Evolutionary conservation across 2,329 filamentous ascomycete genomes (phyloP).

Genomic region (Pyrenophora graminea): DNA sequence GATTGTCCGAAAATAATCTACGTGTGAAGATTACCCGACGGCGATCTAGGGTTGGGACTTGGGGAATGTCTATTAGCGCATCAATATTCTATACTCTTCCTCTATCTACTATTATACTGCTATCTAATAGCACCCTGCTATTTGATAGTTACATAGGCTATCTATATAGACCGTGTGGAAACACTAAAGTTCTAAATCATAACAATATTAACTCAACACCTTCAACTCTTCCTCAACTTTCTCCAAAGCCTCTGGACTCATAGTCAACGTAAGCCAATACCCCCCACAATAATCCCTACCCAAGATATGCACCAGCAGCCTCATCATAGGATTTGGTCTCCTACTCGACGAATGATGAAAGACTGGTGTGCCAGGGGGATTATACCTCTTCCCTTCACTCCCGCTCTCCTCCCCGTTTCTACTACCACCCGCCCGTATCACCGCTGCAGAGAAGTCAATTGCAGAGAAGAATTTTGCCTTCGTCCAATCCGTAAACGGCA

Average conservation of each 20-base stretch:
- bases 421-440: conserved; percentile 12
- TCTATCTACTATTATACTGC: too few relatives aligned
- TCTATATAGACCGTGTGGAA: too few relatives aligned
- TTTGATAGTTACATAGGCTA: too few relatives aligned
- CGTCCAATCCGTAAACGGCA: conserved; percentile 23
- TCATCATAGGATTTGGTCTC: conserved; percentile 5
- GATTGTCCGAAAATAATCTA: too few relatives aligned
- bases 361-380: conserved; percentile 15
- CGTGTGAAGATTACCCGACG: too few relatives aligned
- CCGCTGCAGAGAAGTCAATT: conserved; percentile 27
- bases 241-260: conserved; percentile 13
- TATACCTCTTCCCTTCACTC: conserved; percentile 7
- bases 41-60: too few relatives aligned
- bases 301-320: conserved; percentile 18
- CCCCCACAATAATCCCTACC: conserved; percentile 16
- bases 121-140: too few relatives aligned
- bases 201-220: not conserved
- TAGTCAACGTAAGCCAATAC: conserved; percentile 18
- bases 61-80: too few relatives aligned
- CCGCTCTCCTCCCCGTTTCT: too few relatives aligned
- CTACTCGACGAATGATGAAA: conserved; percentile 19
- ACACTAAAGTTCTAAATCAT: too few relatives aligned
- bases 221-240: conserved; percentile 14
- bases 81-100: too few relatives aligned
- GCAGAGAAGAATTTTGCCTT: conserved; percentile 16